These are phyloP conservation scores for Pyrenopolyporus hunteri DNA, from an alignment of 495 filamentous ascomycete genomes.

Conservation along the genomic window DNA sequence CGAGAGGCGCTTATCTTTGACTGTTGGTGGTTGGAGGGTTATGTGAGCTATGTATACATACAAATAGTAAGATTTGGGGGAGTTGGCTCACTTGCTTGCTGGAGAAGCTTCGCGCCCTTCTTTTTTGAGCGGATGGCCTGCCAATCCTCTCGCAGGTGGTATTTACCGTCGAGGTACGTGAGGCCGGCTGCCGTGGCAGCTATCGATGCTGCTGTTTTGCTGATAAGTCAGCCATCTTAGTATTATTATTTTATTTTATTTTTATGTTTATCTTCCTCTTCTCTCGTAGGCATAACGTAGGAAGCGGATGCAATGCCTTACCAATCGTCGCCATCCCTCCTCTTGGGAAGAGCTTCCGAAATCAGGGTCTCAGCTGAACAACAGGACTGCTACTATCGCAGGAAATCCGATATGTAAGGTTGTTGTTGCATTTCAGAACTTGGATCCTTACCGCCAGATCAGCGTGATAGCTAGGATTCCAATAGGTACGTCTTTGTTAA, in stretches of 20 bases:
- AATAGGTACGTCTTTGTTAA: constrained; percentile 10
- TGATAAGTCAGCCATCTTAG: constrained; percentile 15
- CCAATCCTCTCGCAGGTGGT: constrained; percentile 67
- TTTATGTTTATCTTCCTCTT: too few relatives aligned
- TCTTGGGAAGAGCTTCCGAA: background rate
- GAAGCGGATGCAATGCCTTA: constrained; percentile 15
- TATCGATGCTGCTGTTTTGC: constrained; percentile 61
- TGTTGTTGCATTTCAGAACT: constrained; percentile 21
- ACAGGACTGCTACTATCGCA: background rate
- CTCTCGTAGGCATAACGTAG: background rate
- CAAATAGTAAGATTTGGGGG: background rate
- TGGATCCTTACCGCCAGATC: constrained; percentile 3
- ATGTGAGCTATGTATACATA: constrained; percentile 9
- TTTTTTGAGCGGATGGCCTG: constrained; percentile 41
- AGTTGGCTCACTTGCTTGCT: constrained; percentile 35
- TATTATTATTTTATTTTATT: too few relatives aligned
- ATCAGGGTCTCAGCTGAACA: background rate
- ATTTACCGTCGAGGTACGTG: constrained; percentile 75
- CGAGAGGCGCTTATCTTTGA: constrained; percentile 57
- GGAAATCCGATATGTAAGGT: constrained; percentile 5
- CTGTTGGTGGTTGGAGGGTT: constrained; percentile 38
- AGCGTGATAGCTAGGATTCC: background rate
- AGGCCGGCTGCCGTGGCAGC: constrained; percentile 56
- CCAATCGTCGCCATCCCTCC: constrained; percentile 39
- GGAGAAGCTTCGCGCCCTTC: constrained; percentile 47